Base-by-base conservation (phyloP, 2,329 filamentous ascomycete species). In the Penicillium polonicum region DNA sequence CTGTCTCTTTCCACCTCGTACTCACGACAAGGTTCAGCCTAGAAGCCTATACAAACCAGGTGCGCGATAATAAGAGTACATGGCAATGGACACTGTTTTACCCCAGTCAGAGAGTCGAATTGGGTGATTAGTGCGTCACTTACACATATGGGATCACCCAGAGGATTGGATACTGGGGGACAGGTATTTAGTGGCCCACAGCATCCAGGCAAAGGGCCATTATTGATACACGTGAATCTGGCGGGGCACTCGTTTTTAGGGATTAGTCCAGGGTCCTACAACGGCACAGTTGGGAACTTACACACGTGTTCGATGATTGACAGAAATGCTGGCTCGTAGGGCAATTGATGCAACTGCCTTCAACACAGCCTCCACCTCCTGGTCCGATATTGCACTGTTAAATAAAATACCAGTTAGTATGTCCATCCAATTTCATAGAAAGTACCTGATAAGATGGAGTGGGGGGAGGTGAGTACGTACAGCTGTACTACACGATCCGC, bases 71-170 rank as follows among this genome's bases (percentile, higher is more conserved):
- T 41, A 33, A 52, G 36, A 39, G 25, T 46, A 35, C 59, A 65
- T 10, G 52, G 57, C 3, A 57, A 19, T 33, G 63, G 59, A 23
- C 57, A 62, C 61, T 65, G 6, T 41, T 48, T 23, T 7, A 8
- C 13, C 1, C 31, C 2, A n/a, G 27, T 55, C 13, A 54, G 41
- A 27, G 42, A 31, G 10, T 3, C 7, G 17, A 49, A 39, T 21
- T 4, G 2, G n/a, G 9, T 0, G 19, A 8, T 5, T 31, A 25
- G 13, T 3, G 13, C 6, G 12, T 44, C 12, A 59, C 64, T 61
- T 62, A 65, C 62, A 36, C 64, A 65, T 38, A 63, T 63, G 12
- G 52, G 36, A 31, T 53, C 23, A 21, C 55, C 62, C 10, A 12
- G 43, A 27, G 57, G 46, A 29, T 55, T 49, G 12, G 64, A 63